These are phyloP conservation scores for Petunia hybrid DNA, from an alignment of 305 asterid species.

Conservation along the genomic window DNA sequence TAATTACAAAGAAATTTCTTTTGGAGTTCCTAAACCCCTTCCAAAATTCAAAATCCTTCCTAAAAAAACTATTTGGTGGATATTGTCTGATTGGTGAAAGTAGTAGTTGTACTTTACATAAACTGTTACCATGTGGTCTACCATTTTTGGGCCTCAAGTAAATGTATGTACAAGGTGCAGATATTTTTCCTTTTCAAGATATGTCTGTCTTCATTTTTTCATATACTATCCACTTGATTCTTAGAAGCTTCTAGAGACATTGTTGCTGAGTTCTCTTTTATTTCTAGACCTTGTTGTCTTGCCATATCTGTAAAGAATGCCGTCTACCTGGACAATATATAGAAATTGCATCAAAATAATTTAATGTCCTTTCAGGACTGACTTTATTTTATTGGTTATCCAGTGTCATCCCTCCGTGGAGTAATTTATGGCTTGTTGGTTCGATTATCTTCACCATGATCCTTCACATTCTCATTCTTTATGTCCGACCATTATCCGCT, in stretches of 20 bases:
- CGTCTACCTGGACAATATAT: background rate
- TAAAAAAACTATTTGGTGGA: no score
- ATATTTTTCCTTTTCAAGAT: conserved; percentile 2
- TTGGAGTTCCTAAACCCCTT: background rate
- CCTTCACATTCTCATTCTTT: conserved; percentile 83
- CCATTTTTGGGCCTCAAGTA: conserved; percentile 26
- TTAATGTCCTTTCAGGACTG: conserved; percentile 27
- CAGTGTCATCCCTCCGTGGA: conserved; percentile 96
- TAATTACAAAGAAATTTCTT: background rate
- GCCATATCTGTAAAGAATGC: conserved; percentile 26
- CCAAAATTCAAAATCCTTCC: conserved; percentile 15
- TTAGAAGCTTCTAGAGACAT: conserved; percentile 22
- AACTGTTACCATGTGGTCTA: background rate
- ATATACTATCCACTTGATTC: background rate
- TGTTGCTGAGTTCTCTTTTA: background rate
- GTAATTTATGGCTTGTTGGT: conserved; percentile 96
- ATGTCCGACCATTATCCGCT: conserved; percentile 80
- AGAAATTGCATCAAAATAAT: conserved; percentile 6
- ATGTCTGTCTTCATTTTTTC: background rate
- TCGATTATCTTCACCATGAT: conserved; percentile 90
- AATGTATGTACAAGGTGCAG: conserved; percentile 9
- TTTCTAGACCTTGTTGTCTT: conserved; percentile 11
- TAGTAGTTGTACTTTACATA: background rate
- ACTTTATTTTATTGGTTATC: conserved; percentile 20
- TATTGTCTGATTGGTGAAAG: background rate